Evolutionary conservation across 257 asterid species (phyloP).

Genomic region (Cynanchum wilfordii): DNA sequence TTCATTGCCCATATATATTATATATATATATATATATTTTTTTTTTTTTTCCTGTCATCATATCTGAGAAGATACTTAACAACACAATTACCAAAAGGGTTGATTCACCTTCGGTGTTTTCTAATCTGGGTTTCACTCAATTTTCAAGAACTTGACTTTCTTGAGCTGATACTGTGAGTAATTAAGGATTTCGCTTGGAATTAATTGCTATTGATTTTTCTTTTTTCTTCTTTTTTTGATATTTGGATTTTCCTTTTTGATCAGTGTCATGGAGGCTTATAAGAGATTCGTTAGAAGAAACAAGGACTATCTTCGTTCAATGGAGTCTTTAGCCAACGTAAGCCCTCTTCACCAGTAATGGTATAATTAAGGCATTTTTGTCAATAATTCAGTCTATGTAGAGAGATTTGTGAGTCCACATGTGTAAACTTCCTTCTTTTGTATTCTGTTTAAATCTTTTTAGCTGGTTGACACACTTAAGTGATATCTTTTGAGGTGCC

Average conservation of each 20-base stretch:
- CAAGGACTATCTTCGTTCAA: constrained; percentile 69
- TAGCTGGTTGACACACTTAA: not conserved
- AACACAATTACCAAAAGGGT: not conserved
- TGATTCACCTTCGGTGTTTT: not conserved
- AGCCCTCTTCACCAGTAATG: constrained; percentile 24
- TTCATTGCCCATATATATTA: too few relatives aligned
- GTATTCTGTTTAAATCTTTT: not conserved
- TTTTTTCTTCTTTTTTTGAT: not conserved
- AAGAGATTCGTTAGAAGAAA: constrained; percentile 88
- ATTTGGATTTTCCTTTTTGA: not conserved
- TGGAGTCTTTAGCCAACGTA: constrained; percentile 87
- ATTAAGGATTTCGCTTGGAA: constrained; percentile 2
- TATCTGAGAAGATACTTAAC: not conserved
- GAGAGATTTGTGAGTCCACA: too few relatives aligned
- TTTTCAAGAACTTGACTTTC: not conserved
- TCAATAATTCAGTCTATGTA: not conserved
- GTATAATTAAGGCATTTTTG: not conserved
- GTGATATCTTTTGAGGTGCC: too few relatives aligned
- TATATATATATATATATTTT: too few relatives aligned
- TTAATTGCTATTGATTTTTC: not conserved
- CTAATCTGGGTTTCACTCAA: not conserved
- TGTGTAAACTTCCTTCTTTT: too few relatives aligned
- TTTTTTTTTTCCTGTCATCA: not conserved
- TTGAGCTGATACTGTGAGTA: constrained; percentile 66
- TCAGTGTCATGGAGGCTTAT: constrained; percentile 71